These are phyloP conservation scores for Chloris gayana DNA, from an alignment of 176 grass and related monocot genomes.

Conservation along the genomic window DNA sequence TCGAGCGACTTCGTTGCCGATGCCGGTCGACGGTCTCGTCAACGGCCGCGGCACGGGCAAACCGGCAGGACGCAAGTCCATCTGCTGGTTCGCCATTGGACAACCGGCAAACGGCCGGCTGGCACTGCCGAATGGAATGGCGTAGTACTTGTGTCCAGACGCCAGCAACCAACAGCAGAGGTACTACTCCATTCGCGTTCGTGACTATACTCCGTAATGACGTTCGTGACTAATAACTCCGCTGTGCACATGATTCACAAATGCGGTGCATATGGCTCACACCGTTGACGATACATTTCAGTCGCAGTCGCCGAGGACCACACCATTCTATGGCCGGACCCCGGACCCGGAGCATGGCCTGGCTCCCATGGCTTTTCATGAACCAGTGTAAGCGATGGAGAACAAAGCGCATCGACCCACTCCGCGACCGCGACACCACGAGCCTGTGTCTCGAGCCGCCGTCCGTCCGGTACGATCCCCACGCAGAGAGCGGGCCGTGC, in stretches of 20 bases:
- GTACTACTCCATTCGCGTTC: too few relatives aligned
- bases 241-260: too few relatives aligned
- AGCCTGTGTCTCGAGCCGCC: background rate
- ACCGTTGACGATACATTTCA: background rate
- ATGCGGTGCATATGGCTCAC: too few relatives aligned
- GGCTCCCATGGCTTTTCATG: background rate
- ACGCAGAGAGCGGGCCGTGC: background rate
- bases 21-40: too few relatives aligned
- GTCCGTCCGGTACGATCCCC: too few relatives aligned
- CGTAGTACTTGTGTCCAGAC: too few relatives aligned
- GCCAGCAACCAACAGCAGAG: too few relatives aligned
- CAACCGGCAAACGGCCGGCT: background rate
- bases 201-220: too few relatives aligned
- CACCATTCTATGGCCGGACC: too few relatives aligned
- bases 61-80: background rate
- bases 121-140: too few relatives aligned
- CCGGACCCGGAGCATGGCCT: background rate
- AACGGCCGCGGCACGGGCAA: background rate
- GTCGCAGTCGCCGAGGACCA: background rate
- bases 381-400: background rate
- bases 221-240: too few relatives aligned
- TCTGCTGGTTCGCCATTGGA: background rate
- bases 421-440: background rate
- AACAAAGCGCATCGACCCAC: background rate
- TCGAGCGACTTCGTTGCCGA: too few relatives aligned